phyloP scores from a whole-genome alignment of 495 filamentous ascomycete species.

The Penicillium lividum region DNA sequence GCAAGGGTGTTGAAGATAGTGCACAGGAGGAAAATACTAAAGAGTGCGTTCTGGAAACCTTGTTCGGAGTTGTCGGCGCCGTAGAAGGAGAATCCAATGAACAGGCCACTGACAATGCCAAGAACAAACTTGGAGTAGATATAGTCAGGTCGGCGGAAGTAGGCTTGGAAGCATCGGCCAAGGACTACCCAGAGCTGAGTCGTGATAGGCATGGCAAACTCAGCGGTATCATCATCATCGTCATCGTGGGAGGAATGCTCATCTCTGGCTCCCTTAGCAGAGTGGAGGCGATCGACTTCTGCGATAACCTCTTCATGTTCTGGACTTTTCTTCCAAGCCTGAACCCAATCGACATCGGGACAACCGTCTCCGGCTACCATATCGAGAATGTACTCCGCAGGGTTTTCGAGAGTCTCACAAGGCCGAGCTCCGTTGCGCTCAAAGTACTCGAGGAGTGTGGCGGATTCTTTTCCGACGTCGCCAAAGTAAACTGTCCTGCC shows the following conservation, averaged over 20 bases:
- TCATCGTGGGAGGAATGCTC: constrained; percentile 8
- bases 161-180: constrained; percentile 46
- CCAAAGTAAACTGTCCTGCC: constrained; percentile 88
- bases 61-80: constrained; percentile 56
- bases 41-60: constrained; percentile 81
- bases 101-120: constrained; percentile 54
- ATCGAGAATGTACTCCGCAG: constrained; percentile 91
- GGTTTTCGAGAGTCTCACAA: constrained; percentile 72
- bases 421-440: constrained; percentile 66
- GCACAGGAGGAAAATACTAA: constrained; percentile 77
- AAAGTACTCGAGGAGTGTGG: constrained; percentile 71
- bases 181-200: constrained; percentile 50
- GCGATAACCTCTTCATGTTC: constrained; percentile 63
- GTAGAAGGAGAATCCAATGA: constrained; percentile 87
- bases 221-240: constrained; percentile 26
- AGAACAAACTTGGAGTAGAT: constrained; percentile 53
- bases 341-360: constrained; percentile 75
- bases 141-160: constrained; percentile 56
- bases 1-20: constrained; percentile 72
- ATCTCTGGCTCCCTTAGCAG: constrained; percentile 25
- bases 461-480: constrained; percentile 73
- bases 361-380: constrained; percentile 59
- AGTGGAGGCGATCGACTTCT: constrained; percentile 66
- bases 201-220: constrained; percentile 54
- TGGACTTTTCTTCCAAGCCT: constrained; percentile 69